phyloP scores from a whole-genome alignment of 1,284 basidiomycete genomes.

The Meira nashicola region DNA sequence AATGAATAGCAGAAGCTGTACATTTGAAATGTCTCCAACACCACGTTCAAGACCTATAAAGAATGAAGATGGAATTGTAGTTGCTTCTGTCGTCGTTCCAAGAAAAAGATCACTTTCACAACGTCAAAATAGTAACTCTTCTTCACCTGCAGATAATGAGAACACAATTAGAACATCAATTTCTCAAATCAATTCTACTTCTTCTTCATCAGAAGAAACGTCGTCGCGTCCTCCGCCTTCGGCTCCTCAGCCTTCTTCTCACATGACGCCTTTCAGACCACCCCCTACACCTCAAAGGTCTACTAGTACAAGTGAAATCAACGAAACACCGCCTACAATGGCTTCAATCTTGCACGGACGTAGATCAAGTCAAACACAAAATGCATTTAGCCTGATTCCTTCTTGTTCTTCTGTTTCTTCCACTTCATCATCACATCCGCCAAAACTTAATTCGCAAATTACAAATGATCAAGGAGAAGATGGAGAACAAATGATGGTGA shows the following conservation, averaged over 20 bases:
- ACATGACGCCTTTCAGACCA: not conserved
- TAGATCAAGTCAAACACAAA: not conserved
- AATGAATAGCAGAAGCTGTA: not conserved
- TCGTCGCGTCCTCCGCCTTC: too few relatives aligned
- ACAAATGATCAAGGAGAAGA: too few relatives aligned
- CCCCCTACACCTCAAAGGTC: not conserved
- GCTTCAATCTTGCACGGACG: not conserved
- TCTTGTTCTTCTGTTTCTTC: too few relatives aligned
- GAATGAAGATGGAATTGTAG: not conserved
- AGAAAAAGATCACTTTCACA: not conserved
- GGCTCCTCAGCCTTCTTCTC: too few relatives aligned
- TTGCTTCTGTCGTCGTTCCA: not conserved
- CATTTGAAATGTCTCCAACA: conserved; percentile 11
- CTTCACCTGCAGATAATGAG: not conserved
- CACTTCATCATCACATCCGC: too few relatives aligned
- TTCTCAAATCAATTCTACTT: too few relatives aligned
- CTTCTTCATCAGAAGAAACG: too few relatives aligned
- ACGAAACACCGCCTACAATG: not conserved
- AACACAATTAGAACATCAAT: not conserved
- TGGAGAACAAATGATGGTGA: not conserved
- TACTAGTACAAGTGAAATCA: not conserved
- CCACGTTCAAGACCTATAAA: not conserved
- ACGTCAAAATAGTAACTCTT: not conserved
- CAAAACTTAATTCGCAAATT: too few relatives aligned
- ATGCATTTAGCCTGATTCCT: too few relatives aligned